These are phyloP conservation scores for Catharanthus roseus DNA, from an alignment of 257 asterid genomes.

Conservation along the genomic window DNA sequence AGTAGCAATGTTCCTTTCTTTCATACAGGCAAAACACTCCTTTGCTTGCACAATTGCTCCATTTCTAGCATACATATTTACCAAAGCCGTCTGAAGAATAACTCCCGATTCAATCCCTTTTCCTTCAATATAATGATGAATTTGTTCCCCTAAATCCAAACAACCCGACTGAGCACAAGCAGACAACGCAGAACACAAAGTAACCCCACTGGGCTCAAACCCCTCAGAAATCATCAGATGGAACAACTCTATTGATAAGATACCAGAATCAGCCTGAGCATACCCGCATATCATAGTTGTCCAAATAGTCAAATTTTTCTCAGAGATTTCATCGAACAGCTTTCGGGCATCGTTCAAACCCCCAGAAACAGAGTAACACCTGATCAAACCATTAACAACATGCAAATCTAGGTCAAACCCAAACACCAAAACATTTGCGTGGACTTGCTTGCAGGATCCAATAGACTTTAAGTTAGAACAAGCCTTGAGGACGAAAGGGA, in stretches of 20 bases:
- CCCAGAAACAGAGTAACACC: conserved; percentile 53
- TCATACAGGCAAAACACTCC: conserved; percentile 44
- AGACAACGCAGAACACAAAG: conserved; percentile 62
- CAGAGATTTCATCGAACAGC: conserved; percentile 59
- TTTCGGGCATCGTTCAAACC: conserved; percentile 39
- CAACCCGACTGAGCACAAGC: conserved; percentile 82
- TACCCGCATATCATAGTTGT: conserved; percentile 79
- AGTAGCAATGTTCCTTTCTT: conserved; percentile 56
- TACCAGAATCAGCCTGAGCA: conserved; percentile 51
- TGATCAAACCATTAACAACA: conserved; percentile 51
- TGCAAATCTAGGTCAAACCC: conserved; percentile 64
- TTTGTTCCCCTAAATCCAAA: conserved; percentile 64
- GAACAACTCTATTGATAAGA: conserved; percentile 55
- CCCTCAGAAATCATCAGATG: conserved; percentile 46
- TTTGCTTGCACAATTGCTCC: conserved; percentile 57
- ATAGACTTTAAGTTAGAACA: conserved; percentile 33
- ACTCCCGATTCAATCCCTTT: conserved; percentile 47
- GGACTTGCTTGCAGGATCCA: conserved; percentile 46
- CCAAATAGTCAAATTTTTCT: conserved; percentile 55
- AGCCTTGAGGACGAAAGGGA: conserved; percentile 74
- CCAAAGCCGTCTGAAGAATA: conserved; percentile 85
- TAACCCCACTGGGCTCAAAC: conserved; percentile 49
- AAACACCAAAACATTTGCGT: conserved; percentile 44
- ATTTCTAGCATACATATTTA: conserved; percentile 81
- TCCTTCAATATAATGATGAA: conserved; percentile 44